These are phyloP conservation scores for Candida boleticola DNA, from an alignment of 805 yeast genomes.

Conservation along the genomic window DNA sequence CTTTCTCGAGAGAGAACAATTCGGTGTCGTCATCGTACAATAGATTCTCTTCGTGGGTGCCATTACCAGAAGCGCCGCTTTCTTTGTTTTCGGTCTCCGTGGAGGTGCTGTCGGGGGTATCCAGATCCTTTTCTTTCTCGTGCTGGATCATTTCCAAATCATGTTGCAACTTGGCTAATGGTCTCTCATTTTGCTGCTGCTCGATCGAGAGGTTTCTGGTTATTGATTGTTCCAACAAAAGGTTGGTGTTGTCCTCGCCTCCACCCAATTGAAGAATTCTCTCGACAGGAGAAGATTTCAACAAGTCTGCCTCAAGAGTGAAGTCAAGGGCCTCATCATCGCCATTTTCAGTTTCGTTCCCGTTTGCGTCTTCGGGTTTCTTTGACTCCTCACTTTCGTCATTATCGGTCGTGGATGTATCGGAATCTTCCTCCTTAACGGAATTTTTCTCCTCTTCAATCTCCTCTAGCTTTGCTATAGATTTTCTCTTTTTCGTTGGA, in stretches of 20 bases:
- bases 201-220: conserved; percentile 71
- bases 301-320: conserved; percentile 11
- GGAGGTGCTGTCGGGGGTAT: conserved; percentile 13
- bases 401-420: too few relatives aligned
- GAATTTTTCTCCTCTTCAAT: conserved; percentile 17
- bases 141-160: conserved; percentile 55
- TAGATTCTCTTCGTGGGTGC: conserved; percentile 44
- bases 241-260: conserved; percentile 47
- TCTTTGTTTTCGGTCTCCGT: conserved; percentile 12
- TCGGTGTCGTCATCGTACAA: conserved; percentile 82
- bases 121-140: conserved; percentile 20
- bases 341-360: not conserved
- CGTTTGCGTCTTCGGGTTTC: not conserved
- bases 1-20: conserved; percentile 57
- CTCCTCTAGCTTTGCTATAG: conserved; percentile 57
- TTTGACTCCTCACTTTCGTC: conserved; percentile 6
- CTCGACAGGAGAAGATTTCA: conserved; percentile 43
- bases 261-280: conserved; percentile 46
- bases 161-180: conserved; percentile 78
- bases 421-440: conserved; percentile 2
- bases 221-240: conserved; percentile 54
- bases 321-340: not conserved
- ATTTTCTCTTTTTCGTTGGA: conserved; percentile 60
- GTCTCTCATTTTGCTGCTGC: conserved; percentile 78
- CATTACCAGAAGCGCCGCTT: conserved; percentile 11